A percentile compares a stretch with the other conserved stretches of the same genome.
These are phyloP conservation scores for Angomonas deanei DNA, from an alignment of 208 protist genomes.

Conservation along the genomic window DNA sequence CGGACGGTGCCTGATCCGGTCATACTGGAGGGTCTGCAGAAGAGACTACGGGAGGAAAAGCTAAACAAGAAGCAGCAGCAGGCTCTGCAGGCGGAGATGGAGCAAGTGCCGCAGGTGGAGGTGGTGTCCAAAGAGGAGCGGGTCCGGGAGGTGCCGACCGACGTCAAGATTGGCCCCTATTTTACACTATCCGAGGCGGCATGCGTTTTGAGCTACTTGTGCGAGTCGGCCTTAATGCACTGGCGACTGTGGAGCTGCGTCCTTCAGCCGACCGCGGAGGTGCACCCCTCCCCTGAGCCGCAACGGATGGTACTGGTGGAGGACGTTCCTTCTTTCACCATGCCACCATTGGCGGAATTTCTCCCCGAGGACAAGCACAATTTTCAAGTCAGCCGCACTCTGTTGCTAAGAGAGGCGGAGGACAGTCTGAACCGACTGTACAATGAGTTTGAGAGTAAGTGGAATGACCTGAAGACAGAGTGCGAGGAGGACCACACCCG, in stretches of 20 bases:
- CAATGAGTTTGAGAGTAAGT: conserved; percentile 6
- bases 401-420: conserved; percentile 30
- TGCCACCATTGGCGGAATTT: conserved; percentile 61
- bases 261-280: conserved; percentile 21
- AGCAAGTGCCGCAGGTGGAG: conserved; percentile 24
- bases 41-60: conserved; percentile 36
- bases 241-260: conserved; percentile 49
- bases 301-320: conserved; percentile 11
- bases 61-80: conserved; percentile 44
- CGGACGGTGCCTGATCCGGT: conserved; percentile 42
- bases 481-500: conserved; percentile 18
- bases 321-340: conserved; percentile 27
- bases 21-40: conserved; percentile 33
- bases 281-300: conserved; percentile 3
- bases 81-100: conserved; percentile 32
- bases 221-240: conserved; percentile 45
- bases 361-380: conserved; percentile 28
- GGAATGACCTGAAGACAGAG: neutral
- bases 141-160: conserved; percentile 24
- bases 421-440: conserved; percentile 17
- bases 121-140: conserved; percentile 24
- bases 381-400: conserved; percentile 19
- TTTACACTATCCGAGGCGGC: conserved; percentile 53
- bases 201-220: conserved; percentile 49
- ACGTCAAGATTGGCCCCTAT: conserved; percentile 51